phyloP scores from a whole-genome alignment of 192 early-diverging fungal genomes.

The Coemansia sp. region DNA sequence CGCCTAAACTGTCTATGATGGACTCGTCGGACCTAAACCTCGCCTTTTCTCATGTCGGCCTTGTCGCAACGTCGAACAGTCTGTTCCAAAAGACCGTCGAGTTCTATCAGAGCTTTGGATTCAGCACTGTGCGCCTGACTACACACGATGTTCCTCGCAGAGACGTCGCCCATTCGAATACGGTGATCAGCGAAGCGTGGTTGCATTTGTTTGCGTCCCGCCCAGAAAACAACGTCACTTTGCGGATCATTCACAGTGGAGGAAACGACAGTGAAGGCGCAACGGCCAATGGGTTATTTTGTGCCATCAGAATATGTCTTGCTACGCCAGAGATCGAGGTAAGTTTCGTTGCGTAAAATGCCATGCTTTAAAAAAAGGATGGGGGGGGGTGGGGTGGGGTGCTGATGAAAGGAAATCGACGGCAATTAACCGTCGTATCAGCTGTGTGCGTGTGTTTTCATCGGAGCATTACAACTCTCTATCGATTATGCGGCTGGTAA shows the following conservation, averaged over 20 bases:
- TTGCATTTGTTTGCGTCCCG: conserved; percentile 61
- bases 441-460: too few species aligned
- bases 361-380: too few species aligned
- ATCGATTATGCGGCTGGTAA: neutral
- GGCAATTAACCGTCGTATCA: too few species aligned
- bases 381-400: too few species aligned
- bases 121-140: conserved; percentile 51
- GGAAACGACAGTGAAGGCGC: conserved; percentile 3
- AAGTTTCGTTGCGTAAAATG: too few species aligned
- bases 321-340: conserved; percentile 40
- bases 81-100: conserved; percentile 42
- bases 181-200: conserved; percentile 52
- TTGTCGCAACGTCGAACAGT: conserved; percentile 30
- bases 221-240: conserved; percentile 37
- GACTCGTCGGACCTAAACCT: conserved; percentile 13
- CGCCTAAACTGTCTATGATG: conserved; percentile 8
- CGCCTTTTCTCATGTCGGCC: conserved; percentile 50
- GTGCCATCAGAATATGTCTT: conserved; percentile 28
- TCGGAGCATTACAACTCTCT: neutral
- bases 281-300: neutral
- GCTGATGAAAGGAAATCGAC: too few species aligned
- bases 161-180: conserved; percentile 34
- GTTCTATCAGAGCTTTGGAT: conserved; percentile 65
- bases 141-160: conserved; percentile 35
- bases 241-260: conserved; percentile 41